Conservation (phyloP, 176 grass and related monocot species). For the Sorghum bicolor region Sorghum_bicolor_NCBIv3 NC_012876.2:63516001-63516500, state of each 20-base stretch:
- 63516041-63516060: conserved; percentile 61
- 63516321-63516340: neutral
- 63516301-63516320: neutral
- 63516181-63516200: neutral
- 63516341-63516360: neutral
- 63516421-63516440: conserved; percentile 95
- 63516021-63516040: conserved; percentile 90
- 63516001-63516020: conserved; percentile 93
- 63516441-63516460: conserved; percentile 49
- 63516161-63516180: neutral
- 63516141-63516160: conserved; percentile 7
- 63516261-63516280: neutral
- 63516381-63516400: conserved; percentile 90
- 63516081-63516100: conserved; percentile 93
- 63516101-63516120: conserved; percentile 97
- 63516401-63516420: conserved; percentile 95
- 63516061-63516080: conserved; percentile 70
- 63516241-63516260: neutral
- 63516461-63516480: conserved; percentile 24
- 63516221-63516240: neutral
- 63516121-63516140: conserved; percentile 76
- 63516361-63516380: conserved; percentile 68
- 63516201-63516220: neutral
- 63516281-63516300: neutral
- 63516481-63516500: conserved; percentile 1